These are phyloP conservation scores for Ilyonectria mors-panacis DNA, from an alignment of 2,329 filamentous ascomycete genomes.

Conservation along the genomic window DNA sequence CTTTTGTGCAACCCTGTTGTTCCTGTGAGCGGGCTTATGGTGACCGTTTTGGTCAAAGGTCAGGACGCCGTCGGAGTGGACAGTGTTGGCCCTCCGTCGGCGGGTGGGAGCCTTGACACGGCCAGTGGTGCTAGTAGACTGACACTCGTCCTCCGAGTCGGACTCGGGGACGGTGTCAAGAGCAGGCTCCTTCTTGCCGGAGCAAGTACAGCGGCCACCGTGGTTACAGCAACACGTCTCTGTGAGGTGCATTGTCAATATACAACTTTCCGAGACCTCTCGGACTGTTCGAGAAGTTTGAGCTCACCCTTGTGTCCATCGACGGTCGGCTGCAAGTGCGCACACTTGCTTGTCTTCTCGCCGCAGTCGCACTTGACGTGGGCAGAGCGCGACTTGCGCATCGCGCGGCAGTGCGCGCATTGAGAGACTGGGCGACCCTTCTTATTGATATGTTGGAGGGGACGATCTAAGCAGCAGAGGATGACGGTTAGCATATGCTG, in stretches of 20 bases:
- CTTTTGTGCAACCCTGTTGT: conserved; percentile 73
- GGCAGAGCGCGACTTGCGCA: conserved; percentile 95
- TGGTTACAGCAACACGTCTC: conserved; percentile 81
- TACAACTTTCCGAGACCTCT: conserved; percentile 30
- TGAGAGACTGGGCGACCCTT: conserved; percentile 98
- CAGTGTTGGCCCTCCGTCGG: conserved; percentile 72
- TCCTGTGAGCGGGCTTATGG: conserved; percentile 74
- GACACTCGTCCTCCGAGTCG: conserved; percentile 67
- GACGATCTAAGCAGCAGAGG: conserved; percentile 76
- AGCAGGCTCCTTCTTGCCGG: conserved; percentile 72
- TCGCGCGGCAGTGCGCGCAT: conserved; percentile 95
- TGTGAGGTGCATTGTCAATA: conserved; percentile 49
- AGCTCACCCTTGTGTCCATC: conserved; percentile 73
- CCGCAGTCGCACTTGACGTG: conserved; percentile 98
- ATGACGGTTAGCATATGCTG: conserved; percentile 43
- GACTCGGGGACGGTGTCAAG: conserved; percentile 77
- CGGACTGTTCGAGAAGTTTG: conserved; percentile 28
- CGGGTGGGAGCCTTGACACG: conserved; percentile 61
- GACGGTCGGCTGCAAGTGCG: conserved; percentile 70
- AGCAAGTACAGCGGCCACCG: conserved; percentile 76
- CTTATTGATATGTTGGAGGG: conserved; percentile 94
- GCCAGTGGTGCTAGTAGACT: conserved; percentile 44
- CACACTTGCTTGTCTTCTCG: conserved; percentile 85
- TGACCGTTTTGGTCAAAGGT: conserved; percentile 76
- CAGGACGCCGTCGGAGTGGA: conserved; percentile 72